Percentiles rank a stretch among this genome's conserved stretches.
These are phyloP conservation scores for Aspergillus amoenus DNA, from an alignment of 2,329 filamentous ascomycete genomes.

Conservation along the genomic window DNA sequence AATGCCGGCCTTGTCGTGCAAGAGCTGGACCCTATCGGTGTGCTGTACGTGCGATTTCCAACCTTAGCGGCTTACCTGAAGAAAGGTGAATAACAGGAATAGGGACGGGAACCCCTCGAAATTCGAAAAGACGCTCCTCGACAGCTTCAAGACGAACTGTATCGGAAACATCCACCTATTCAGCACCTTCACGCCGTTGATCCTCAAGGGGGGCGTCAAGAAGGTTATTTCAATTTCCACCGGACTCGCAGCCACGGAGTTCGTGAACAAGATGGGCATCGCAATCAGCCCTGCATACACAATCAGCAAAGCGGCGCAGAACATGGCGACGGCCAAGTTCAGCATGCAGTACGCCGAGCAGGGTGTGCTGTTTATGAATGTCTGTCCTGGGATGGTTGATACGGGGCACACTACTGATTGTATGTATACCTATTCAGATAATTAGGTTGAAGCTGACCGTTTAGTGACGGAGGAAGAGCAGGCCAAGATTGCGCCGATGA, in stretches of 20 bases:
- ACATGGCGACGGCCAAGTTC: slow-evolving; percentile 55
- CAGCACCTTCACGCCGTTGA: slow-evolving; percentile 54
- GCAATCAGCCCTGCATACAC: slow-evolving; percentile 43
- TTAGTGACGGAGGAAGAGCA: not conserved
- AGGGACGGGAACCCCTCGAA: not conserved
- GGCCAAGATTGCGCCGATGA: not conserved
- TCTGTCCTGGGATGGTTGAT: slow-evolving; percentile 55
- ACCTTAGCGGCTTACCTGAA: no score
- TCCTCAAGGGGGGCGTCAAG: slow-evolving; percentile 52
- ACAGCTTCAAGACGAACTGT: slow-evolving; percentile 25
- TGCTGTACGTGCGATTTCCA: slow-evolving; percentile 33
- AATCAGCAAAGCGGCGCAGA: slow-evolving; percentile 54
- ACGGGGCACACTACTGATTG: slow-evolving; percentile 29
- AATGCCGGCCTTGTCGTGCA: slow-evolving; percentile 47
- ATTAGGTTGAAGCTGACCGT: not conserved
- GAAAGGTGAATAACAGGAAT: not conserved
- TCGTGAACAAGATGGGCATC: slow-evolving; percentile 41
- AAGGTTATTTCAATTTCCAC: slow-evolving; percentile 55
- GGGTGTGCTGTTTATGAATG: slow-evolving; percentile 52
- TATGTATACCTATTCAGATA: not conserved
- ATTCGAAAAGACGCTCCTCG: not conserved
- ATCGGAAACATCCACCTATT: slow-evolving; percentile 54
- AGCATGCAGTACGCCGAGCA: slow-evolving; percentile 49
- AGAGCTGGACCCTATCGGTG: slow-evolving; percentile 33
- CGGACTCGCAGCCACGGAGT: slow-evolving; percentile 49